Evolutionary conservation across 441 rosid species (phyloP).

Genomic region (Raphanus hybrid): DNA sequence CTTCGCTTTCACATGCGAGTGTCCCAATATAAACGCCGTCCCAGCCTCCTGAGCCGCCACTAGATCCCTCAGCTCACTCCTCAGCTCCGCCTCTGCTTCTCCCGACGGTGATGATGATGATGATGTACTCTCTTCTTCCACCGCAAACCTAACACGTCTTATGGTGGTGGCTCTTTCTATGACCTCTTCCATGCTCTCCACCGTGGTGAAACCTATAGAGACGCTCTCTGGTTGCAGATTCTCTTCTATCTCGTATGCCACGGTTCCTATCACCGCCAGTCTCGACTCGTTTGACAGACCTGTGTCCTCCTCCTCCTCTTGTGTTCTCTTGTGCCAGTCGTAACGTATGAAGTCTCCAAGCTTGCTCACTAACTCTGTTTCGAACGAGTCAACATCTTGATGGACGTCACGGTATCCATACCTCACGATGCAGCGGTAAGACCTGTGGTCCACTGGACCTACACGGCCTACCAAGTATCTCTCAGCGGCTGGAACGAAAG

Average conservation of each 20-base stretch:
- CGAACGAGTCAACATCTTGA: conserved; percentile 96
- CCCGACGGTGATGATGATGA: background rate
- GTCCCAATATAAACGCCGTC: conserved; percentile 90
- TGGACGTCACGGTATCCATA: conserved; percentile 98
- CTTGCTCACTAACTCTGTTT: conserved; percentile 72
- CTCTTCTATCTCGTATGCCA: conserved; percentile 67
- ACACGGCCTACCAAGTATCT: conserved; percentile 95
- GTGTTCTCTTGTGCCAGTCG: conserved; percentile 59
- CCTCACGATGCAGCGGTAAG: conserved; percentile 93
- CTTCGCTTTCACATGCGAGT: conserved; percentile 89
- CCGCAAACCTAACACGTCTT: conserved; percentile 77
- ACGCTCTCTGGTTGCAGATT: conserved; percentile 71
- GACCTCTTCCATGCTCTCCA: conserved; percentile 66
- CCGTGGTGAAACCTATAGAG: conserved; percentile 69
- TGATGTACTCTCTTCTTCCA: conserved; percentile 46
- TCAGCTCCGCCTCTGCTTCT: conserved; percentile 40
- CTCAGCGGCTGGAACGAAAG: conserved; percentile 83
- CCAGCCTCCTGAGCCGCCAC: conserved; percentile 77
- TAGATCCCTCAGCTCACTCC: conserved; percentile 74
- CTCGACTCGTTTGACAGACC: conserved; percentile 58
- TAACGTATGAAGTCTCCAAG: conserved; percentile 82
- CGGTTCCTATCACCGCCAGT: conserved; percentile 81
- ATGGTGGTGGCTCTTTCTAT: conserved; percentile 60
- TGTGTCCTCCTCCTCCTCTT: conserved; percentile 49
- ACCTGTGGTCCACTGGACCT: conserved; percentile 86